Evolutionary conservation across 305 asterid species (phyloP).

Genomic region (Fraxinus angustifolia): DNA sequence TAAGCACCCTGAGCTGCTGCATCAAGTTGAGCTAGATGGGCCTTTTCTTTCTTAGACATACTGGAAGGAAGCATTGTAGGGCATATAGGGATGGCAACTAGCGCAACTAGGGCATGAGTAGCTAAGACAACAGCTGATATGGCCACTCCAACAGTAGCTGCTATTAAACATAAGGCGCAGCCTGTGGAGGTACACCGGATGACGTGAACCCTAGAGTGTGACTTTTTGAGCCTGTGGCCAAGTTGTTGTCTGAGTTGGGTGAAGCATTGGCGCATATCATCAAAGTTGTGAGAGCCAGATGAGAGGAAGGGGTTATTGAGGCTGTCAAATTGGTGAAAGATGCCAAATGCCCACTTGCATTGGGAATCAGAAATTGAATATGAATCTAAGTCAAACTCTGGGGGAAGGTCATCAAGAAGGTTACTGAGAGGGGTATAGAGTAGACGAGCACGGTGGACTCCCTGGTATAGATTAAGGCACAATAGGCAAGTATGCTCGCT

Average conservation of each 20-base stretch:
- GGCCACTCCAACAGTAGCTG: slow-evolving; percentile 56
- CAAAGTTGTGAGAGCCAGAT: slow-evolving; percentile 42
- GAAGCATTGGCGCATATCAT: slow-evolving; percentile 54
- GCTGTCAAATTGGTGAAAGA: slow-evolving; percentile 51
- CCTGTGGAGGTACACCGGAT: slow-evolving; percentile 50
- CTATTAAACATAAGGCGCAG: slow-evolving; percentile 53
- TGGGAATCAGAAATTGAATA: slow-evolving; percentile 52
- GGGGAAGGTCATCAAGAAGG: slow-evolving; percentile 57
- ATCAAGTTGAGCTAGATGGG: slow-evolving; percentile 59
- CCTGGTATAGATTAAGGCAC: slow-evolving; percentile 52
- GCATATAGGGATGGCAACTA: slow-evolving; percentile 41
- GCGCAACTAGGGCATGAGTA: slow-evolving; percentile 56
- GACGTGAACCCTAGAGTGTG: slow-evolving; percentile 44
- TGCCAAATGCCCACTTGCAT: slow-evolving; percentile 46
- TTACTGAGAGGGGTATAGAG: slow-evolving; percentile 54
- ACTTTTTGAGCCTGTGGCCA: slow-evolving; percentile 49
- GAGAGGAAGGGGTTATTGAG: slow-evolving; percentile 59
- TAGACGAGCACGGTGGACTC: slow-evolving; percentile 48
- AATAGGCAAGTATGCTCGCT: slow-evolving; percentile 60
- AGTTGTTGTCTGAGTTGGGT: slow-evolving; percentile 60
- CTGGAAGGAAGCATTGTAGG: slow-evolving; percentile 32
- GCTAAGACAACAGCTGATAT: slow-evolving; percentile 61
- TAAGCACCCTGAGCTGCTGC: slow-evolving; percentile 75
- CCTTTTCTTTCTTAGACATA: slow-evolving; percentile 43
- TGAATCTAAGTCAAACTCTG: slow-evolving; percentile 39